Percentiles rank a stretch among this genome's conserved stretches.
phyloP scores from a whole-genome alignment of 768 basidiomycete species.

The Dentipellis fragilis region DNA sequence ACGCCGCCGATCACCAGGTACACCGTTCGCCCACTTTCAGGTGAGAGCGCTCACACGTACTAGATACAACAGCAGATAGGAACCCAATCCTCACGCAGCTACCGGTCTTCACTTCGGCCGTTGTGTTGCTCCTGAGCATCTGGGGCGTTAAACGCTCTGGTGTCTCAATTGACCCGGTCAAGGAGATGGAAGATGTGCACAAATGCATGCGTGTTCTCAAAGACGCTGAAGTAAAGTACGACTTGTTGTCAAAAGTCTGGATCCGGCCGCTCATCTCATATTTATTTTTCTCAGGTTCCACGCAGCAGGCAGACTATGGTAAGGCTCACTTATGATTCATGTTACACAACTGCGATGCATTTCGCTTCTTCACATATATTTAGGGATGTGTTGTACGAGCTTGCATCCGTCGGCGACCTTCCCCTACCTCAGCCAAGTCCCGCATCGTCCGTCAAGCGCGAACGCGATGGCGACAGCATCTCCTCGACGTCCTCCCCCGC shows the following conservation, averaged over 20 bases:
- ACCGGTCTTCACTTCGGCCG: constrained; percentile 26
- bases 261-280: not conserved
- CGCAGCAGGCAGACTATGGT: constrained; percentile 40
- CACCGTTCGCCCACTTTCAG: constrained; percentile 10
- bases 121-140: constrained; percentile 34
- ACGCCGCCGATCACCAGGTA: constrained; percentile 17
- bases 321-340: constrained; percentile 9
- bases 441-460: constrained; percentile 46
- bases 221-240: constrained; percentile 8
- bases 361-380: not conserved
- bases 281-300: constrained; percentile 33
- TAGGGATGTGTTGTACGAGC: constrained; percentile 67
- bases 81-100: constrained; percentile 13
- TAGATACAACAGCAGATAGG: not conserved
- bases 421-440: constrained; percentile 53
- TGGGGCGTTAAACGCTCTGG: constrained; percentile 27
- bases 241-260: not conserved
- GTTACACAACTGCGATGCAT: not conserved
- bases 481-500: constrained; percentile 3
- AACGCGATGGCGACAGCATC: constrained; percentile 48
- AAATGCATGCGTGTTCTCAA: constrained; percentile 13
- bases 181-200: constrained; percentile 15
- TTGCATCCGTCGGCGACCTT: constrained; percentile 62
- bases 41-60: not conserved
- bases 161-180: constrained; percentile 2